phyloP scores from a whole-genome alignment of 2,329 filamentous ascomycete species.

The Colletotrichum shisoi region DNA sequence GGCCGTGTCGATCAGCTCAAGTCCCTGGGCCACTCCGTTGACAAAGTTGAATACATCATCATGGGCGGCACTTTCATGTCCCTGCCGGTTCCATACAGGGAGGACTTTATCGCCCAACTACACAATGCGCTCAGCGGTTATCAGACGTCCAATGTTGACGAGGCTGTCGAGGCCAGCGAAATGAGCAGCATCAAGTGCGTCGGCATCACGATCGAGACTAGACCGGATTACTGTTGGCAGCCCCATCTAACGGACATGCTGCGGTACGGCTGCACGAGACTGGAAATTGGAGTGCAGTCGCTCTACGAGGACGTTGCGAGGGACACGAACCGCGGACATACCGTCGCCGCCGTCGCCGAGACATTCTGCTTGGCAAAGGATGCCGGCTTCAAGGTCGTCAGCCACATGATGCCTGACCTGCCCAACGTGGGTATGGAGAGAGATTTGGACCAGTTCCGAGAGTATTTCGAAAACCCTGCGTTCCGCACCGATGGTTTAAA shows the following conservation, averaged over 20 bases:
- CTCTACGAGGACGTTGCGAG: slow-evolving; percentile 98
- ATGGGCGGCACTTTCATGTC: slow-evolving; percentile 99
- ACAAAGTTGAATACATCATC: slow-evolving; percentile 99
- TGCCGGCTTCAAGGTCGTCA: slow-evolving; percentile 97
- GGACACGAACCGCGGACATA: slow-evolving; percentile 96
- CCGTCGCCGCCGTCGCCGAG: slow-evolving; percentile 91
- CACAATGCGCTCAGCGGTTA: slow-evolving; percentile 98
- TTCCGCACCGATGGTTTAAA: slow-evolving; percentile 97
- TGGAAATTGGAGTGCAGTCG: slow-evolving; percentile 95
- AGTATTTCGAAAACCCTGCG: slow-evolving; percentile 96
- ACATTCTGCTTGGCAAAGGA: slow-evolving; percentile 98
- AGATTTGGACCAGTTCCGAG: slow-evolving; percentile 93
- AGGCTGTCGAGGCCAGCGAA: slow-evolving; percentile 91
- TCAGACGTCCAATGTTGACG: slow-evolving; percentile 91
- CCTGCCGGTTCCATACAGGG: slow-evolving; percentile 83
- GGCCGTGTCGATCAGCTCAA: slow-evolving; percentile 97
- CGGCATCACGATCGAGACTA: slow-evolving; percentile 96
- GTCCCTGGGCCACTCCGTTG: slow-evolving; percentile 91
- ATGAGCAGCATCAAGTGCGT: slow-evolving; percentile 99
- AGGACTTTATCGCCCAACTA: slow-evolving; percentile 92
- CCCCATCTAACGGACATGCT: slow-evolving; percentile 97
- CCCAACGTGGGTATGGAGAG: slow-evolving; percentile 99
- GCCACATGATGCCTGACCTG: slow-evolving; percentile 99
- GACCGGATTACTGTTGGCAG: slow-evolving; percentile 95
- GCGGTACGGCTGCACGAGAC: slow-evolving; percentile 92